phyloP scores from a whole-genome alignment of 345 rosid species.

The Stellera chamaejasme region DNA sequence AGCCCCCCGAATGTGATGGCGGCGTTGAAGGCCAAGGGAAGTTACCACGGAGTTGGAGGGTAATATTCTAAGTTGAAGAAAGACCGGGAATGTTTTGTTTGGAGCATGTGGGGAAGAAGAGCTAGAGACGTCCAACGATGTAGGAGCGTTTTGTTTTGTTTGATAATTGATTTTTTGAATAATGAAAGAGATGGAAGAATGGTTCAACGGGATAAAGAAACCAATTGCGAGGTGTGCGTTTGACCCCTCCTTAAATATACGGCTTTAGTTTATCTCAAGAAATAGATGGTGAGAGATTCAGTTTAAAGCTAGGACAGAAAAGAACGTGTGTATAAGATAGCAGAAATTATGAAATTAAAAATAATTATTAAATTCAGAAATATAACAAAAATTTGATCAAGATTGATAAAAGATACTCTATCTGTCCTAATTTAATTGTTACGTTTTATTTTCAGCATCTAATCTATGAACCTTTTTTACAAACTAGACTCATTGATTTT shows the following conservation, averaged over 20 bases:
- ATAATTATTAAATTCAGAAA: too few species aligned
- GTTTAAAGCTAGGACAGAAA: too few species aligned
- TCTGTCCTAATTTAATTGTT: too few species aligned
- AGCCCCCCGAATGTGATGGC: background rate
- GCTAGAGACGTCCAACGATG: conserved; percentile 46
- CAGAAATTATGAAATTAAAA: too few species aligned
- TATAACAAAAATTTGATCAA: too few species aligned
- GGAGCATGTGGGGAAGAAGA: conserved; percentile 21
- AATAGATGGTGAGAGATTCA: background rate
- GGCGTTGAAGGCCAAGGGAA: conserved; percentile 3
- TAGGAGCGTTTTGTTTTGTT: conserved; percentile 3
- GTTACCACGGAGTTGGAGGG: background rate
- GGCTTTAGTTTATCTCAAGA: too few species aligned
- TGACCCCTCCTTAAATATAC: conserved; percentile 14
- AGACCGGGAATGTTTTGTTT: conserved; percentile 22
- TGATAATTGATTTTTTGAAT: background rate
- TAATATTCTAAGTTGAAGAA: conserved; percentile 13
- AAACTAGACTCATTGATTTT: too few species aligned
- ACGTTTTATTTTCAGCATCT: too few species aligned
- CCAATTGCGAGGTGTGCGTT: conserved; percentile 23
- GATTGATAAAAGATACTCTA: too few species aligned
- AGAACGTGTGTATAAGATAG: too few species aligned
- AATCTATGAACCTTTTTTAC: too few species aligned
- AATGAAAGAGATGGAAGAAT: conserved; percentile 8
- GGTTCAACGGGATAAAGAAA: conserved; percentile 9